phyloP scores from a whole-genome alignment of 208 protist species.

The Eutreptiella sp. region DNA sequence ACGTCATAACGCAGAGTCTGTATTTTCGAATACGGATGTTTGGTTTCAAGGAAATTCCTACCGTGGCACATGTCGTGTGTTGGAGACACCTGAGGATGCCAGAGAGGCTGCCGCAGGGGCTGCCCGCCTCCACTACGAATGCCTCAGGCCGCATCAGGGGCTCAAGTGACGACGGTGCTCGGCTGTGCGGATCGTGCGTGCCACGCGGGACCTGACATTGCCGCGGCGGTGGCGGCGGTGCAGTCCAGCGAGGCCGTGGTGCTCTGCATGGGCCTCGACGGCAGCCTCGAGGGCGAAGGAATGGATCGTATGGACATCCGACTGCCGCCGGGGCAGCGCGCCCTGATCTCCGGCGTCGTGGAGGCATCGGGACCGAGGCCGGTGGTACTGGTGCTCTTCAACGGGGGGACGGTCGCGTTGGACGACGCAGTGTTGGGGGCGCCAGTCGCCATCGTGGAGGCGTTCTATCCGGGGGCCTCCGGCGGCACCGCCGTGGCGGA shows the following conservation, averaged over 20 bases:
- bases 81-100: too few species aligned
- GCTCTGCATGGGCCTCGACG: constrained; percentile 25
- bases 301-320: constrained; percentile 19
- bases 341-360: constrained; percentile 23
- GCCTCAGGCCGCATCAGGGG: too few species aligned
- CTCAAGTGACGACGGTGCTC: too few species aligned
- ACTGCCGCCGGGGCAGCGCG: constrained; percentile 24
- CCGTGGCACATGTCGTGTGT: too few species aligned
- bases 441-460: constrained; percentile 28
- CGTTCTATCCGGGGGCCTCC: constrained; percentile 18
- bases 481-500: constrained; percentile 30
- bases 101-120: too few species aligned
- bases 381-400: constrained; percentile 34
- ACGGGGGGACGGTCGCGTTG: constrained; percentile 31
- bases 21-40: too few species aligned
- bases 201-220: constrained; percentile 13
- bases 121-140: too few species aligned
- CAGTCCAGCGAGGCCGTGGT: constrained; percentile 28
- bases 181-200: too few species aligned
- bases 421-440: constrained; percentile 18
- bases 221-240: constrained; percentile 8
- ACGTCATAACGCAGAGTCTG: too few species aligned
- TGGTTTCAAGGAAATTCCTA: too few species aligned
- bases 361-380: constrained; percentile 7
- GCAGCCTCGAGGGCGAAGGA: constrained; percentile 20